Conservation (phyloP, 192 early-diverging fungal species). For the Phlyctochytrium planicorne region DNA sequence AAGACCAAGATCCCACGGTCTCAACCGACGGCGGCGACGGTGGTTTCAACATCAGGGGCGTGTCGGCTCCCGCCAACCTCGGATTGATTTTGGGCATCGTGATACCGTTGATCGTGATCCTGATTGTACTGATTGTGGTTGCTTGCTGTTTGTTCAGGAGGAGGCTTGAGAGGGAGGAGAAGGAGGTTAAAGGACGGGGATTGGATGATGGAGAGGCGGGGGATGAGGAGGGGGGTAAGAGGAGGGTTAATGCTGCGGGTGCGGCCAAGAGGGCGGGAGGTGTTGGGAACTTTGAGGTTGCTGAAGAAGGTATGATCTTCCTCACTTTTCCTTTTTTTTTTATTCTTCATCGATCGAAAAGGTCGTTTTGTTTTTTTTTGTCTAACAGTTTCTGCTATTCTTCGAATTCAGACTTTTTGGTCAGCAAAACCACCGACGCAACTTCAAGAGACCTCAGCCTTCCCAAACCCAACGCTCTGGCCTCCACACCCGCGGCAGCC, state of each 20-base stretch:
- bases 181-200: neutral
- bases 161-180: neutral
- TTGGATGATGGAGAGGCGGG: neutral
- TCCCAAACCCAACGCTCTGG: no score
- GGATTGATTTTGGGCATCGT: neutral
- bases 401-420: no score
- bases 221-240: neutral
- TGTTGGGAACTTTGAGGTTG: neutral
- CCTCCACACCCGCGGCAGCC: no score
- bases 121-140: neutral
- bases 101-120: neutral
- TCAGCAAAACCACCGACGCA: no score
- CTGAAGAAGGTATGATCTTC: neutral
- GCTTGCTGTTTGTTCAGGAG: neutral
- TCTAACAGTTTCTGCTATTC: no score
- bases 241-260: neutral
- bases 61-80: conserved; percentile 1
- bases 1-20: no score
- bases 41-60: neutral
- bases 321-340: no score
- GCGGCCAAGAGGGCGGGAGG: neutral
- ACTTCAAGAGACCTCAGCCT: no score
- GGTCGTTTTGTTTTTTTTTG: no score
- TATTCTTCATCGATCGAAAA: no score
- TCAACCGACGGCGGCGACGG: neutral